Base-by-base conservation (phyloP, 306 rosid genomes). In the Prosopis cineraria region DNA sequence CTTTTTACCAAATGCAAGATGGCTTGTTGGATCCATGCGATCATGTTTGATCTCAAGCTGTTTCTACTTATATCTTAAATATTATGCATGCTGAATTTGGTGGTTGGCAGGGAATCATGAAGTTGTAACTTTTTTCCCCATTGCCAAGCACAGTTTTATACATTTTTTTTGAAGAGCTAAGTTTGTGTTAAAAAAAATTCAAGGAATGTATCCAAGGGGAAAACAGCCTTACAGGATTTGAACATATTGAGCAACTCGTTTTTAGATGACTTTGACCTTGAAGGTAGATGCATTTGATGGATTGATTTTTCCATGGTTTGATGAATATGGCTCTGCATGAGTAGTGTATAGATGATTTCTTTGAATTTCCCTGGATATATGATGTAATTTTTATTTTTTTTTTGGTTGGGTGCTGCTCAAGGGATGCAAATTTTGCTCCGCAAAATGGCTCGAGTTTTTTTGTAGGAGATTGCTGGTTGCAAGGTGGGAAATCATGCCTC, bases 341-440 rank as follows among this genome's bases (percentile, higher is more conserved):
- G 27, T 25, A 56, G 19, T 16, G 55, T 27, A 27, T 39, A 10
- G 31, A 56, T 55, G 39, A 22, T 56, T 31, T 40, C 67, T 73
- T 37, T 48, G n/a, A 37, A 22, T 73, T 55, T 55, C 25, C 20
- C 7, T 44, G 25, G 56, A 25, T 9, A 27, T 22, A 36, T 22
- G 55, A 55, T 39, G 29, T 1, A 39, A 24, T 10, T 24, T 56
- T 22, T 17, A 25, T 34, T n/a, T n/a, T n/a, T n/a, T n/a, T n/a
- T n/a, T n/a, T n/a, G n/a, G n/a, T n/a, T n/a, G n/a, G n/a, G n/a
- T 27, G 22, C 52, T 70, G 5, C 34, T 73, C 53, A 56, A 73
- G 68, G 24, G 11, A 16, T 7, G 36, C 31, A 22, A 39, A 37
- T 1, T 73, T 39, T 55, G 27, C 25, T 40, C 7, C 1, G 40